Evolutionary conservation across 805 yeast species (phyloP).

Genomic region (Hanseniaspora mollemarum): DNA sequence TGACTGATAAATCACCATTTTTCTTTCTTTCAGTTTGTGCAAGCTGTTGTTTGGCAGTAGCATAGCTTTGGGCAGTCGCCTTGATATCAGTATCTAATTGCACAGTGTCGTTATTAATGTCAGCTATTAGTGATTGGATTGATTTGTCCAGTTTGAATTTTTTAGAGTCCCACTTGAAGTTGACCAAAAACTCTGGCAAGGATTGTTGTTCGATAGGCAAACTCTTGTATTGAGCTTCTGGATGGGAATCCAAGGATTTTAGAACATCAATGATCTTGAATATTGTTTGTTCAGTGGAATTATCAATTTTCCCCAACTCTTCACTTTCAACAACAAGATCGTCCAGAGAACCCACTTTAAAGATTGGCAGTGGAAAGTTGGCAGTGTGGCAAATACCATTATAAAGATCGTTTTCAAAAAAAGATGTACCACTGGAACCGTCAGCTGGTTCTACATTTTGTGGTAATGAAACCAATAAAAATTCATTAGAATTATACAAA

Average conservation of each 20-base stretch:
- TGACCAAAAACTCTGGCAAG: conserved; percentile 50
- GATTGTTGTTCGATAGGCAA: conserved; percentile 43
- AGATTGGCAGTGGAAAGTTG: conserved; percentile 58
- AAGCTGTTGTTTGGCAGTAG: conserved; percentile 69
- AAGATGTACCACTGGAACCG: conserved; percentile 33
- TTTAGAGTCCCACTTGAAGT: conserved; percentile 77
- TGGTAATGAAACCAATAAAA: conserved; percentile 46
- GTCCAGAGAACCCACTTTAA: conserved; percentile 91
- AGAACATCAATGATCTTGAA: conserved; percentile 69
- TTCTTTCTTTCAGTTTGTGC: conserved; percentile 85
- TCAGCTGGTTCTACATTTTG: conserved; percentile 44
- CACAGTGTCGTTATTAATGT: conserved; percentile 64
- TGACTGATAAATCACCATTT: conserved; percentile 84
- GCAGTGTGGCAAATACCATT: conserved; percentile 50
- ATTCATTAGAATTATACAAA: conserved; percentile 28
- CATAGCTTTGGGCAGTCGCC: conserved; percentile 60
- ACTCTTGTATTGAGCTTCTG: conserved; percentile 39
- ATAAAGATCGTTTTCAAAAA: conserved; percentile 46
- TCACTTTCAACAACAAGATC: conserved; percentile 83
- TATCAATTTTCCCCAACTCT: conserved; percentile 71
- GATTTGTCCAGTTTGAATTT: conserved; percentile 79
- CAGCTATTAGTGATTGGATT: conserved; percentile 58
- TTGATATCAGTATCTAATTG: conserved; percentile 79
- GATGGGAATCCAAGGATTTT: conserved; percentile 34
- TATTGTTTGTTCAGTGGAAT: conserved; percentile 59